A percentile compares a stretch with the other conserved stretches of the same genome.
Conservation (phyloP, 495 filamentous ascomycete genomes). For the Hapsidospora chrysogenum region DNA sequence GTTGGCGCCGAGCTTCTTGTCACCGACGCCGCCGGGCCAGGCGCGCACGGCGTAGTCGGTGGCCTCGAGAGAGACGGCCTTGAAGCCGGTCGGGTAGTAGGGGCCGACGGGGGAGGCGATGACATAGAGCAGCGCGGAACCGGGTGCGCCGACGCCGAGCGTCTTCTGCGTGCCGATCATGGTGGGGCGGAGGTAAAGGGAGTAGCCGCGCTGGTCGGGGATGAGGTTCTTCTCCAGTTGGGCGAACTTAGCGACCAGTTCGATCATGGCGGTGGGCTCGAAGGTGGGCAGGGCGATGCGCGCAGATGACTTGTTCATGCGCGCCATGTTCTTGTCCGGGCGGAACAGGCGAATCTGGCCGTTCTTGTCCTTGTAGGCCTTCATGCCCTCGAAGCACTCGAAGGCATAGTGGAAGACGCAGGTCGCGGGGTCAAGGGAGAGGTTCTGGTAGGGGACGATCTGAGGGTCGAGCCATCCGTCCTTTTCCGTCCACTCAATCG, state of each 20-base stretch:
- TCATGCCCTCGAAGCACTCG: constrained; percentile 96
- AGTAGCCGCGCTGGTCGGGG: constrained; percentile 69
- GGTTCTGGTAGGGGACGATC: constrained; percentile 90
- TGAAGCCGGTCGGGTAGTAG: constrained; percentile 96
- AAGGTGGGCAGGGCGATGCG: constrained; percentile 87
- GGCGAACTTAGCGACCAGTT: constrained; percentile 64
- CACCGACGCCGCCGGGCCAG: constrained; percentile 92
- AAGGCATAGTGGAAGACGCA: constrained; percentile 99
- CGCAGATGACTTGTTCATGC: constrained; percentile 73
- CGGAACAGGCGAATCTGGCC: constrained; percentile 75
- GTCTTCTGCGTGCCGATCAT: constrained; percentile 94
- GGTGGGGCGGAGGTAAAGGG: constrained; percentile 84
- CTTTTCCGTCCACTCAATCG: constrained; percentile 76
- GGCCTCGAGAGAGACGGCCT: constrained; percentile 83
- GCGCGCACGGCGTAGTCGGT: constrained; percentile 90
- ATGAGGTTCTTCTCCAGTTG: constrained; percentile 78
- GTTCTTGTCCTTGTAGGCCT: constrained; percentile 74
- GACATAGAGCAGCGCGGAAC: constrained; percentile 77
- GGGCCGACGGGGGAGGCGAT: constrained; percentile 96
- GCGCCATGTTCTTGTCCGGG: constrained; percentile 91
- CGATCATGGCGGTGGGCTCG: constrained; percentile 48
- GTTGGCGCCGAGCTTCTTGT: constrained; percentile 96
- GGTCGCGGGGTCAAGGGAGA: constrained; percentile 85
- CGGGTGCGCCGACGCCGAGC: constrained; percentile 78
- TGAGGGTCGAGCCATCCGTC: constrained; percentile 59